Evolutionary conservation across 305 asterid genomes (phyloP).

Genomic region (Andrographis paniculata): DNA sequence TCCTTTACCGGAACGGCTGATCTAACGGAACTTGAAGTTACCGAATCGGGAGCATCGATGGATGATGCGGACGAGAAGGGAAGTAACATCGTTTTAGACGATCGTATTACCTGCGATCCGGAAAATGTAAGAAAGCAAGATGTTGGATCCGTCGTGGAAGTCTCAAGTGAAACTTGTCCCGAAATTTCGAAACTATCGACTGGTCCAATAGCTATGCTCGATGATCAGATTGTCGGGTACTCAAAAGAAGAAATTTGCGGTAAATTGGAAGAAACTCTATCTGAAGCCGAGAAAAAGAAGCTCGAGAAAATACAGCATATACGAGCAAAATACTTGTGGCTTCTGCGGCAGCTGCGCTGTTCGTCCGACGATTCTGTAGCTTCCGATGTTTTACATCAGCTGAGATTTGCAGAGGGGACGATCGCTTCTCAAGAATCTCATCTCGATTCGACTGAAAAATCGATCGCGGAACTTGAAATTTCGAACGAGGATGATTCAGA

Average conservation of each 20-base stretch:
- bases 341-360: conserved; percentile 35
- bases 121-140: too few relatives aligned
- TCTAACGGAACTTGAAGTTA: conserved; percentile 5
- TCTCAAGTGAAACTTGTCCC: too few relatives aligned
- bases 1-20: not conserved
- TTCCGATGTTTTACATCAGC: conserved; percentile 33
- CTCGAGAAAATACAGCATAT: conserved; percentile 37
- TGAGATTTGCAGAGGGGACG: conserved; percentile 32
- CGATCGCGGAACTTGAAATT: conserved; percentile 35
- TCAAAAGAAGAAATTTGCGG: conserved; percentile 21
- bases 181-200: conserved; percentile 15
- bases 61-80: conserved; percentile 10
- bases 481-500: conserved; percentile 23
- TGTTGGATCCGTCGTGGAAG: too few relatives aligned
- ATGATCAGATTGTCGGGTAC: conserved; percentile 23
- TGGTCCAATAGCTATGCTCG: conserved; percentile 19
- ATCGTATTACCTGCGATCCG: too few relatives aligned
- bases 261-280: conserved; percentile 23
- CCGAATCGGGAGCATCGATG: conserved; percentile 14
- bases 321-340: conserved; percentile 38
- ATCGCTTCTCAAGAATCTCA: conserved; percentile 21
- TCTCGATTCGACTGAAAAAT: conserved; percentile 31
- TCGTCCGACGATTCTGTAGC: conserved; percentile 42
- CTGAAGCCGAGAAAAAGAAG: conserved; percentile 32
- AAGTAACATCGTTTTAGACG: conserved; percentile 2